Evolutionary conservation across 768 basidiomycete genomes (phyloP), one percentile per base, ranked within the genome.

Genomic region (Suillus sp.): DNA sequence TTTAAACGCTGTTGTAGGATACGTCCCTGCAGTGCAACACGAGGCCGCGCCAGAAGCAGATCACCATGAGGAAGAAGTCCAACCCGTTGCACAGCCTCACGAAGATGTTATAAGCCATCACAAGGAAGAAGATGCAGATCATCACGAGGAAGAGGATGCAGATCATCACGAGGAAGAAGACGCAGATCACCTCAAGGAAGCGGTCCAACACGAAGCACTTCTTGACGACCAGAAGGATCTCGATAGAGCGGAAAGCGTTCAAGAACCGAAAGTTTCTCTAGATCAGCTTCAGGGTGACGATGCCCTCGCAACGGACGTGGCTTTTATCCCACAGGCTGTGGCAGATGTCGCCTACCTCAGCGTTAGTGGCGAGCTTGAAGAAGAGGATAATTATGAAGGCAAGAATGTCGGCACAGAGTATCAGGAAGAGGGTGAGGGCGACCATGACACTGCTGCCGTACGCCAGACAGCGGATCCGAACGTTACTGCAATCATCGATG

Each of bases 381-480:
- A 70, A 18, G 76, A 70, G 18, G 64, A 63, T 25, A 65, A 68
- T 38, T 70, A 70, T 56, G 64, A 68, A 35, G 68, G 51, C 40
- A 62, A 64, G 22, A 66, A 69, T 32, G 54, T 59, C 2, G 64
- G 63, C 48, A 67, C 62, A 37, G 72, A 71, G 58, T 68, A 65
- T 16, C 64, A 65, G 59, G 66, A 66, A 20, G 66, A 62, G 20
- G 62, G 65, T 22, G 70, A 72, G 32, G 64, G 61, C 6, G 62
- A 35, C 45, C 65, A 74, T 18, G 75, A 77, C 60, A 74, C 71
- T 40, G 71, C 75, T 62, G 72, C 66, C 50, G 67, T 71, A 45
- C 75, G 78, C 34, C 69, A 61, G 3, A 47, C 59, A 25, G 65
- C 68, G 58, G 77, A 75, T 63, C 72, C 68, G 2, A 70, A 73